Evolutionary conservation across 768 basidiomycete genomes (phyloP), one percentile per base, ranked within the genome.

Genomic region (Boletus vinaceobasis): DNA sequence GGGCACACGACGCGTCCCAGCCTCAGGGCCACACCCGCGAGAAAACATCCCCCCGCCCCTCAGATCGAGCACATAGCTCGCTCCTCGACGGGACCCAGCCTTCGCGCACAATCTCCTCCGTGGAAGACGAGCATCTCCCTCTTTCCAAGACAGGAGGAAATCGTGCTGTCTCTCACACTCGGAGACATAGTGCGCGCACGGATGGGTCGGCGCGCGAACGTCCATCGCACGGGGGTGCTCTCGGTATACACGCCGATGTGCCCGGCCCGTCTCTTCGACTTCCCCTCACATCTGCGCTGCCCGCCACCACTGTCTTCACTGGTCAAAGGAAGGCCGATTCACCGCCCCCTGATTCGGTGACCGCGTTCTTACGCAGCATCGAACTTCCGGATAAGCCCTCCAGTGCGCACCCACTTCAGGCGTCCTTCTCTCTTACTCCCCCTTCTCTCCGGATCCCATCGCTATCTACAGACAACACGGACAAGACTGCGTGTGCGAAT

Each of bases 341-440:
- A 11, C 63, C 63, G 3, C 51, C 49, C 2, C 57, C 55, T 3
- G 57, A 45, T 6, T 52, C 63, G 15, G 70, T 59, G n/a, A 62
- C 65, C 44, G 38, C 55, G 1, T 69, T 68, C 50, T 55, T 70
- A 26, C 59, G 63, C 39, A 67, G 48, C 23, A 65, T 67, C 21
- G 49, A 61, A 42, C 60, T 71, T 48, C 59, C 59, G 35, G 57
- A 61, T 50, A 59, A 60, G 17, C 57, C 48, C 14, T 37, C 59
- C 21, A 51, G 40, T 39, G 52, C 46, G 13, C 53, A 58, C 8
- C 45, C 59, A 23, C 49, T 37, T 43, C 68, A 56, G 35, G 48
- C 45, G 14, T 48, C 67, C 3, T 44, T 52, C 32, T 33, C 55
- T 36, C 37, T 46, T n/a, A 32, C 26, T 21, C 42, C 63, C 5